Percentiles rank a stretch among this genome's conserved stretches.
phyloP scores from a whole-genome alignment of 176 grass and related monocot species.

The Hordeum vulgare region MorexV3_pseudomolecules_assembly NC_058520.1:115182890-115183389 shows the following conservation, averaged over 20 bases:
- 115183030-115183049: neutral
- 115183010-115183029: neutral
- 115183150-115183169: slow-evolving; percentile 66
- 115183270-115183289: slow-evolving; percentile 32
- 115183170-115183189: slow-evolving; percentile 57
- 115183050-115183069: neutral
- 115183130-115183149: slow-evolving; percentile 44
- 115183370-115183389: slow-evolving; percentile 75
- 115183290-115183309: slow-evolving; percentile 47
- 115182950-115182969: slow-evolving; percentile 40
- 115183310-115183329: slow-evolving; percentile 79
- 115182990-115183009: neutral
- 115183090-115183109: slow-evolving; percentile 51
- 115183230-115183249: slow-evolving; percentile 71
- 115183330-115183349: slow-evolving; percentile 76
- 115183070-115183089: slow-evolving; percentile 44
- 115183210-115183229: slow-evolving; percentile 64
- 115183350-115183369: slow-evolving; percentile 88
- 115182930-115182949: slow-evolving; percentile 60
- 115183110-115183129: slow-evolving; percentile 50
- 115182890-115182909: slow-evolving; percentile 69
- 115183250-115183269: slow-evolving; percentile 56
- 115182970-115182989: slow-evolving; percentile 54
- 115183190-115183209: slow-evolving; percentile 87
- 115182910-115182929: slow-evolving; percentile 67